Percentiles rank a stretch among this genome's conserved stretches.
Conservation (phyloP, 768 basidiomycete genomes). For the Pisolithus tinctorius region DNA sequence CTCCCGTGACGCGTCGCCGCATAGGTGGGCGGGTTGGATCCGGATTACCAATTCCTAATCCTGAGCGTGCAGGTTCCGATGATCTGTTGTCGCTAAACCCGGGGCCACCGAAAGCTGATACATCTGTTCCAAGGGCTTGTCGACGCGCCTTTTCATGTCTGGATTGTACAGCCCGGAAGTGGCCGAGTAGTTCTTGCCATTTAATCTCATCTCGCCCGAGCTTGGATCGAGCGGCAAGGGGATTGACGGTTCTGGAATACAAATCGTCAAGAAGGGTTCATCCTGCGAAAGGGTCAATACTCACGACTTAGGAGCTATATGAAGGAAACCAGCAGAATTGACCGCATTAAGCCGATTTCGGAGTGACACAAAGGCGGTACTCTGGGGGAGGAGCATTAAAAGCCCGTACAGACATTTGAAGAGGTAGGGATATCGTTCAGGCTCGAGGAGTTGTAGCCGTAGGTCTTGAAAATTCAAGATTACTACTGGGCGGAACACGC, state of each 20-base stretch:
- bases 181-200: slow-evolving; percentile 89
- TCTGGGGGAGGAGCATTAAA: slow-evolving; percentile 95
- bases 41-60: slow-evolving; percentile 4
- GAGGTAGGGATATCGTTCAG: slow-evolving; percentile 91
- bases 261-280: not conserved
- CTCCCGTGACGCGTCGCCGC: slow-evolving; percentile 57
- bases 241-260: slow-evolving; percentile 26
- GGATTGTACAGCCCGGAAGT: slow-evolving; percentile 85
- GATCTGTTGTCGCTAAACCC: slow-evolving; percentile 30
- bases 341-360: slow-evolving; percentile 92
- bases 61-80: slow-evolving; percentile 14
- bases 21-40: slow-evolving; percentile 35
- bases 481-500: not conserved
- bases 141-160: slow-evolving; percentile 90
- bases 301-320: slow-evolving; percentile 83
- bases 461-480: slow-evolving; percentile 41
- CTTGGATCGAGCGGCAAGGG: slow-evolving; percentile 63
- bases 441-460: slow-evolving; percentile 91
- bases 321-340: slow-evolving; percentile 89
- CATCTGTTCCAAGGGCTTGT: slow-evolving; percentile 64
- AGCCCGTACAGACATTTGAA: slow-evolving; percentile 98
- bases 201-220: slow-evolving; percentile 85
- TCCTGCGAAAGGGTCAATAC: slow-evolving; percentile 15
- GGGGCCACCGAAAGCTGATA: slow-evolving; percentile 41
- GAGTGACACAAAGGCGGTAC: slow-evolving; percentile 90